Percentiles rank a stretch among this genome's conserved stretches.
Evolutionary conservation across 179 eudicot genomes (phyloP).

Genomic region (Vitellaria paradoxa): DNA sequence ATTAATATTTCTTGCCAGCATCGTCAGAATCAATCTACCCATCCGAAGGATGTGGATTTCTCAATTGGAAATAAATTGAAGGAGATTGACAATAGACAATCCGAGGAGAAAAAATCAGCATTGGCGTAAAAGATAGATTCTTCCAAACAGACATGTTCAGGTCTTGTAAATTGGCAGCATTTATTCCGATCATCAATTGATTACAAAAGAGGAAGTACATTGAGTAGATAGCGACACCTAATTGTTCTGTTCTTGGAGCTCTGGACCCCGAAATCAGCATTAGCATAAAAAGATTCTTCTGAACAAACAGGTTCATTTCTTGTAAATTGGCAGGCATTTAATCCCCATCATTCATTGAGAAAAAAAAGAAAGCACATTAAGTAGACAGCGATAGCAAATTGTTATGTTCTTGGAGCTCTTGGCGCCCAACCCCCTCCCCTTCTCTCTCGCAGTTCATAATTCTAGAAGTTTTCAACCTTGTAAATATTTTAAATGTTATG

Average conservation of each 20-base stretch:
- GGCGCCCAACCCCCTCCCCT: background rate
- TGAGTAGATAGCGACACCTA: constrained; percentile 5
- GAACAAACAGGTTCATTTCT: too few relatives aligned
- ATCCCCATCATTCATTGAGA: too few relatives aligned
- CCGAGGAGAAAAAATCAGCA: constrained; percentile 12
- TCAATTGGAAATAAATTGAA: constrained; percentile 28
- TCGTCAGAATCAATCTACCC: constrained; percentile 32
- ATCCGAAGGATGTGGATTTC: constrained; percentile 64
- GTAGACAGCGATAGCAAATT: too few relatives aligned
- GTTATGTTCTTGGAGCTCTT: background rate
- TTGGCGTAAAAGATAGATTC: background rate
- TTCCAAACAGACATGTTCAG: constrained; percentile 1
- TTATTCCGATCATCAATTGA: background rate
- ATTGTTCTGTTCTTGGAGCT: too few relatives aligned
- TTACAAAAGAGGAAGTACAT: constrained; percentile 1
- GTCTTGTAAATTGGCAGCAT: constrained; percentile 14
- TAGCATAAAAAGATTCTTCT: too few relatives aligned
- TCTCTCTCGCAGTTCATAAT: background rate
- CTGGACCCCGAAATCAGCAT: too few relatives aligned
- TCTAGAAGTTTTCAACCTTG: constrained; percentile 4
- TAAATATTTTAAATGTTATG: constrained; percentile 9
- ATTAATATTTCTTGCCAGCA: background rate
- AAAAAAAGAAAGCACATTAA: too few relatives aligned
- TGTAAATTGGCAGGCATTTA: too few relatives aligned
- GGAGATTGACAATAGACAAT: constrained; percentile 5